Conservation (phyloP, 495 filamentous ascomycete genomes). For the Penicillium dipodomyicola region DNA sequence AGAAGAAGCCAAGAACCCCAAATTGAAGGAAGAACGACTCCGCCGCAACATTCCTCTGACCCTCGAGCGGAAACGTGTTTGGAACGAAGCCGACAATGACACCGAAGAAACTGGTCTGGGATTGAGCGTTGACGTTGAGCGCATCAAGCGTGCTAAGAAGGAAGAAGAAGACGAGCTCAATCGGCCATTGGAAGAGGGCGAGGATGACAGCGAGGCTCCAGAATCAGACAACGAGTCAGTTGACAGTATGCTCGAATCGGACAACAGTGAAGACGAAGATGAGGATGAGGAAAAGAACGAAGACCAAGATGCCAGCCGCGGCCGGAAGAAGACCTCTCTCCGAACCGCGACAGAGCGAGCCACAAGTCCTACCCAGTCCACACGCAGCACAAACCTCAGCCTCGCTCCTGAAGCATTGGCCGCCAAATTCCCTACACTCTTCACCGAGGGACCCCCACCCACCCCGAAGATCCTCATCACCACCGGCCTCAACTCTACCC, state of each 20-base stretch:
- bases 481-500: conserved; percentile 76
- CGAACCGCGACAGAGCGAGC: conserved; percentile 54
- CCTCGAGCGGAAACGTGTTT: conserved; percentile 84
- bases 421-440: conserved; percentile 78
- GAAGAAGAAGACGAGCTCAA: conserved; percentile 59
- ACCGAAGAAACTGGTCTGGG: conserved; percentile 61
- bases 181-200: conserved; percentile 33
- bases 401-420: conserved; percentile 67
- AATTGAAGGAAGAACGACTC: conserved; percentile 65
- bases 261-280: conserved; percentile 47
- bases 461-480: conserved; percentile 84
- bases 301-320: conserved; percentile 38
- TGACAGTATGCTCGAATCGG: conserved; percentile 67
- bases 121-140: conserved; percentile 72
- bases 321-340: conserved; percentile 35
- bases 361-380: conserved; percentile 58
- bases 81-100: conserved; percentile 85
- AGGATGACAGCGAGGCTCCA: conserved; percentile 42
- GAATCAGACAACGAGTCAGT: conserved; percentile 58
- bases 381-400: conserved; percentile 67
- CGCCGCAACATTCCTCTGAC: conserved; percentile 77
- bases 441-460: conserved; percentile 56
- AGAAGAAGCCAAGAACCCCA: conserved; percentile 83
- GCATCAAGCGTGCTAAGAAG: conserved; percentile 67
- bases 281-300: conserved; percentile 38